Evolutionary conservation across 805 yeast genomes (phyloP).

Genomic region (Metschnikowia continentalis): DNA sequence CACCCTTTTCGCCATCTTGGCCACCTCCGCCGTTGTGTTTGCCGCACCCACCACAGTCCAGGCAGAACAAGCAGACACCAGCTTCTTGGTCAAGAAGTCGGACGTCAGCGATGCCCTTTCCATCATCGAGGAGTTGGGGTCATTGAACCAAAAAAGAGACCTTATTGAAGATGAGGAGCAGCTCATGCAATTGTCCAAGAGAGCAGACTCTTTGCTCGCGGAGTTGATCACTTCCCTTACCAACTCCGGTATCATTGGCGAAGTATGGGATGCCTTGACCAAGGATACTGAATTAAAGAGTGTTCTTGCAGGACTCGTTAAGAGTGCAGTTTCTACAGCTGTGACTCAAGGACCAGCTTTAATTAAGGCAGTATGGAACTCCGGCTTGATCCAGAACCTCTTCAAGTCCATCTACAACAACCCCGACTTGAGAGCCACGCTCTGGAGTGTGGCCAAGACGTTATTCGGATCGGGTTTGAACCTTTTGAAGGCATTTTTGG

Average conservation of each 20-base stretch:
- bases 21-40: constrained; percentile 32
- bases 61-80: constrained; percentile 16
- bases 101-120: constrained; percentile 32
- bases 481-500: constrained; percentile 22
- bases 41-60: constrained; percentile 28
- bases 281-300: constrained; percentile 26
- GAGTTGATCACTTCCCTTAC: constrained; percentile 35
- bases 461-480: constrained; percentile 30
- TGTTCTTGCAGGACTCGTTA: constrained; percentile 24
- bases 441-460: constrained; percentile 31
- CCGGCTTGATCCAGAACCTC: constrained; percentile 35
- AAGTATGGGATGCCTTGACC: constrained; percentile 34
- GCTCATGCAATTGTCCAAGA: constrained; percentile 24
- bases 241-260: constrained; percentile 36
- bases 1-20: constrained; percentile 38
- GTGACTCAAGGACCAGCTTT: constrained; percentile 39
- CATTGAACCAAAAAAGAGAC: constrained; percentile 36
- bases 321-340: constrained; percentile 31
- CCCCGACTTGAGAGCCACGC: constrained; percentile 29
- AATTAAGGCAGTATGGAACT: constrained; percentile 37
- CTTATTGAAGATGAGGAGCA: constrained; percentile 26
- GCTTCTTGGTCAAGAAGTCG: constrained; percentile 29
- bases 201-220: constrained; percentile 35
- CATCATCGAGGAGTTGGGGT: constrained; percentile 30
- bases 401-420: constrained; percentile 31